A percentile compares a stretch with the other conserved stretches of the same genome.
Evolutionary conservation across 176 grass and related monocot species (phyloP).

Genomic region (Melocanna baccifera): DNA sequence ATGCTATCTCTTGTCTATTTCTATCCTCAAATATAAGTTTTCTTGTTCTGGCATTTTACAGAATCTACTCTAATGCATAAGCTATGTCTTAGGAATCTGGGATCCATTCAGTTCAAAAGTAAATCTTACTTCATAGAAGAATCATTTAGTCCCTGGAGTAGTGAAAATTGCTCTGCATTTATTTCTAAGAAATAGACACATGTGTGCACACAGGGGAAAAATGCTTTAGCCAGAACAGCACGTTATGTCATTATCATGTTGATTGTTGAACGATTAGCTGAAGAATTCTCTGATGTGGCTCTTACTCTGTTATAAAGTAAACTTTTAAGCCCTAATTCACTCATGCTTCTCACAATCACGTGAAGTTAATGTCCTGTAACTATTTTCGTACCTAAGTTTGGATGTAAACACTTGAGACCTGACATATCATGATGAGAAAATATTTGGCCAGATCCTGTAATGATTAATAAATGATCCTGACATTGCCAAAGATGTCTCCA

Average conservation of each 20-base stretch:
- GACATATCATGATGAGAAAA: background rate
- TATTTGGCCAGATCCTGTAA: background rate
- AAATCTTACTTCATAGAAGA: background rate
- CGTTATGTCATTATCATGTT: background rate
- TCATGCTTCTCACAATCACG: background rate
- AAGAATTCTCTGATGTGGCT: background rate
- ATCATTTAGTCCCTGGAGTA: background rate
- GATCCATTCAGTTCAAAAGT: background rate
- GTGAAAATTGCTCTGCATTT: background rate
- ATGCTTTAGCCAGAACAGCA: background rate
- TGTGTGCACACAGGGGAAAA: background rate
- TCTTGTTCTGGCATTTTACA: background rate
- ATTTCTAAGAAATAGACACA: background rate
- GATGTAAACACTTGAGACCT: background rate
- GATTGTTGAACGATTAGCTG: background rate
- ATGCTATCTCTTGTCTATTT: constrained; percentile 27
- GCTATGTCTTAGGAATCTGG: background rate
- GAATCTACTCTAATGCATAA: background rate
- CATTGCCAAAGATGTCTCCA: background rate
- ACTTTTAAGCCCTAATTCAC: background rate
- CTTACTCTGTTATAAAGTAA: background rate
- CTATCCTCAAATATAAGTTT: constrained; percentile 9
- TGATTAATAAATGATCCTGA: background rate
- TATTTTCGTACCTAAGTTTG: background rate
- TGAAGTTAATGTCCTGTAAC: background rate